Percentiles rank a stretch among this genome's conserved stretches.
phyloP scores from a whole-genome alignment of 805 yeast species.

The Cyberlindnera euphorbiae region DNA sequence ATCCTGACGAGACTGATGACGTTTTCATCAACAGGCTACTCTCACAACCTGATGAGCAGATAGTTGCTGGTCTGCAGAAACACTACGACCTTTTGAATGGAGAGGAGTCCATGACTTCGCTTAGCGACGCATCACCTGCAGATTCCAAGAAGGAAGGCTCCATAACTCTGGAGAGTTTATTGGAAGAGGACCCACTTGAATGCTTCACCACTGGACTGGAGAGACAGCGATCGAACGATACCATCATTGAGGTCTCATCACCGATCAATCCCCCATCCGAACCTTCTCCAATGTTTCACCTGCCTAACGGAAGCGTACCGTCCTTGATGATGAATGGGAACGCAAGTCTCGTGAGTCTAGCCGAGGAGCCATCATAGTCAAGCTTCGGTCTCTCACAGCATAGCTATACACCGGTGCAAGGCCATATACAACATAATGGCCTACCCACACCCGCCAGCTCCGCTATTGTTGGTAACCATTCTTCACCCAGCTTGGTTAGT shows the following conservation, averaged over 20 bases:
- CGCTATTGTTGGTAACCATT: slow-evolving; percentile 8
- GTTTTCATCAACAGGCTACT: too few species aligned
- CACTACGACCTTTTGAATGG: too few species aligned
- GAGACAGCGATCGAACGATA: slow-evolving; percentile 27
- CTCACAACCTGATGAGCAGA: too few species aligned
- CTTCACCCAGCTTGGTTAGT: slow-evolving; percentile 7
- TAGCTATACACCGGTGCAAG: too few species aligned
- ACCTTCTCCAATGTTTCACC: slow-evolving; percentile 5
- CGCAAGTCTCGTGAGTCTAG: slow-evolving; percentile 8
- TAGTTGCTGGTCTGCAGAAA: too few species aligned
- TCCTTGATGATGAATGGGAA: slow-evolving; percentile 4
- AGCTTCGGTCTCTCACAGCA: too few species aligned
- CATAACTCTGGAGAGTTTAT: slow-evolving; percentile 22
- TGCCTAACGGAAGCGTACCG: neutral
- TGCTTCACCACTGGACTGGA: slow-evolving; percentile 24
- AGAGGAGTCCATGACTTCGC: too few species aligned
- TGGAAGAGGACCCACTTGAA: slow-evolving; percentile 26
- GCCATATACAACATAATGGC: slow-evolving; percentile 3
- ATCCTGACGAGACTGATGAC: too few species aligned
- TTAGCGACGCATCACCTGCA: too few species aligned
- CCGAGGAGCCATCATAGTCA: slow-evolving; percentile 5
- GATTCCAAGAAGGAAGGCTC: slow-evolving; percentile 2
- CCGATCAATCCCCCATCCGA: slow-evolving; percentile 12
- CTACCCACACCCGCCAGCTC: slow-evolving; percentile 17
- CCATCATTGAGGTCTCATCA: slow-evolving; percentile 23